phyloP scores from a whole-genome alignment of 345 rosid genomes.

The Eucalyptus cloeziana region DNA sequence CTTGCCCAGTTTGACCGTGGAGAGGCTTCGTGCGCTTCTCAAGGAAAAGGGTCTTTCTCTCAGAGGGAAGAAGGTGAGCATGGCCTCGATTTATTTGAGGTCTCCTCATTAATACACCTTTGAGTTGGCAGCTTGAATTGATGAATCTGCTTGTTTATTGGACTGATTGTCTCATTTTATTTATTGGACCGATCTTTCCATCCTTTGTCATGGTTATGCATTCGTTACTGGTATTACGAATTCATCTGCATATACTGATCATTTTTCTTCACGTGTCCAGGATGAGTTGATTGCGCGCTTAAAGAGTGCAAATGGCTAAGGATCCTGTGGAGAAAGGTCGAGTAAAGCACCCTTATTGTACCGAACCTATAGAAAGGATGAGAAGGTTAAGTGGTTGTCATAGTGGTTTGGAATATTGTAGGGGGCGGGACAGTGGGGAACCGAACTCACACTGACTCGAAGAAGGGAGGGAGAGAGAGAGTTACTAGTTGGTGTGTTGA shows the following conservation, averaged over 20 bases:
- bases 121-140: not conserved
- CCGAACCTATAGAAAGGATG: not conserved
- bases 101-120: not conserved
- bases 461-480: too few relatives aligned
- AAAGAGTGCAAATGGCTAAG: slow-evolving; percentile 34
- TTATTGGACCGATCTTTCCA: not conserved
- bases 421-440: not conserved
- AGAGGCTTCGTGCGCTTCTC: slow-evolving; percentile 77
- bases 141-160: not conserved
- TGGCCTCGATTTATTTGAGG: not conserved
- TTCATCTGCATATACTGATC: not conserved
- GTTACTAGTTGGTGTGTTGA: not conserved
- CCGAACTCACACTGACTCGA: not conserved
- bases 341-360: not conserved
- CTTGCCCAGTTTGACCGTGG: slow-evolving; percentile 64
- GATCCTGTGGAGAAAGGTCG: not conserved
- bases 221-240: not conserved
- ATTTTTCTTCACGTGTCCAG: slow-evolving; percentile 22
- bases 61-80: slow-evolving; percentile 78
- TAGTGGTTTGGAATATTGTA: not conserved
- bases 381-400: not conserved
- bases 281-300: slow-evolving; percentile 79
- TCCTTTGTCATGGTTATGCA: not conserved
- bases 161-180: not conserved
- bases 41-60: slow-evolving; percentile 66